Evolutionary conservation across 306 rosid species (phyloP).

Genomic region (Casuarina glauca): DNA sequence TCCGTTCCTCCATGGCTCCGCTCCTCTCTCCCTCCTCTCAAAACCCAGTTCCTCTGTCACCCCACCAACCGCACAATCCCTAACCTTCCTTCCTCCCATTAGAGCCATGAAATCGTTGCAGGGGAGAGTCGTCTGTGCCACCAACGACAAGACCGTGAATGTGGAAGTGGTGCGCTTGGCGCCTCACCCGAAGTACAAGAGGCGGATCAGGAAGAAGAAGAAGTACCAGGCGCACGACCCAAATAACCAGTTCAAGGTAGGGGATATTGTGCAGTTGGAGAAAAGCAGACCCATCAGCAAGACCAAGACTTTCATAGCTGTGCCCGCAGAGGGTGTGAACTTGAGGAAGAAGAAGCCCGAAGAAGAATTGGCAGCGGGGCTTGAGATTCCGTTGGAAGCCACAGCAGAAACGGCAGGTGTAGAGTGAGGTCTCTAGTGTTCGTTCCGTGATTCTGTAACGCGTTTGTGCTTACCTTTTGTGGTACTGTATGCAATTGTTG

Average conservation of each 20-base stretch:
- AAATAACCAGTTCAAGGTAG: constrained; percentile 74
- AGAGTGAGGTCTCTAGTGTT: constrained; percentile 16
- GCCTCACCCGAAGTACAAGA: constrained; percentile 88
- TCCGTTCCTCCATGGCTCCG: constrained; percentile 57
- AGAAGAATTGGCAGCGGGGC: constrained; percentile 26
- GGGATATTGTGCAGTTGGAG: constrained; percentile 77
- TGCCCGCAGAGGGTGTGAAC: constrained; percentile 44
- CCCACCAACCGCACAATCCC: constrained; percentile 30
- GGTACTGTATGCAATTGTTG: constrained; percentile 21
- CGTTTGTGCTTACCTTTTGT: background rate
- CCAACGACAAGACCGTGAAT: constrained; percentile 78
- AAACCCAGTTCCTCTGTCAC: constrained; percentile 44
- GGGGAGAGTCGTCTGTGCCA: constrained; percentile 74
- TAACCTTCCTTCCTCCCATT: constrained; percentile 44
- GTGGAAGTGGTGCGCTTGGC: constrained; percentile 87
- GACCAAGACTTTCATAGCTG: constrained; percentile 77
- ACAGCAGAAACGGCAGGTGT: constrained; percentile 49
- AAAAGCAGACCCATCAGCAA: constrained; percentile 83
- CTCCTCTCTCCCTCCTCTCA: constrained; percentile 48
- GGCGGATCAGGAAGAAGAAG: constrained; percentile 87
- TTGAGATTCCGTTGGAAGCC: constrained; percentile 74
- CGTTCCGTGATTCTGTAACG: constrained; percentile 13
- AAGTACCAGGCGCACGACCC: constrained; percentile 97
- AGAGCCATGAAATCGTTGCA: constrained; percentile 71
- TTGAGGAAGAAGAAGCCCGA: constrained; percentile 17